Percentiles rank a stretch among this genome's conserved stretches.
Conservation (phyloP, 495 filamentous ascomycete species). For the Podospora didyma region DNA sequence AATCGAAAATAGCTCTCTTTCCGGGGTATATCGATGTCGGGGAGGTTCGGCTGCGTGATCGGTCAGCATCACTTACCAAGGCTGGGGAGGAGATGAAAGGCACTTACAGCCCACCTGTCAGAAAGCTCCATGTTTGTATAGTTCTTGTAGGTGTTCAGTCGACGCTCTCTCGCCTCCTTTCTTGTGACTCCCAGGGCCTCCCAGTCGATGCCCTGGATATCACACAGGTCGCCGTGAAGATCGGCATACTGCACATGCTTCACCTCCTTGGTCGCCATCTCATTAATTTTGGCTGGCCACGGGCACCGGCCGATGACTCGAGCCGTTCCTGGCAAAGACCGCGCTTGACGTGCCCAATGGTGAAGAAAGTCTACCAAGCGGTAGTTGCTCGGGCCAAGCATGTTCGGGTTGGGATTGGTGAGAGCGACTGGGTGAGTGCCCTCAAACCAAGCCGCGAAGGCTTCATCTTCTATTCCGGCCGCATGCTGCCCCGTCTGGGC, state of each 20-base stretch:
- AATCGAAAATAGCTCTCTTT: constrained; percentile 64
- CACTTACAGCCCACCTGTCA: constrained; percentile 35
- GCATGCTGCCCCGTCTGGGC: constrained; percentile 4
- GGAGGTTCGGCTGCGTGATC: constrained; percentile 20
- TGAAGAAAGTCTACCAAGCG: constrained; percentile 26
- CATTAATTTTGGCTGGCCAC: constrained; percentile 20
- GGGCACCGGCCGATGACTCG: constrained; percentile 14
- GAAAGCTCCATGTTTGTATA: constrained; percentile 46
- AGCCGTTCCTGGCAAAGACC: constrained; percentile 4
- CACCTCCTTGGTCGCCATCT: constrained; percentile 8
- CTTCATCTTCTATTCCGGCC: neutral
- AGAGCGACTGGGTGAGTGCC: constrained; percentile 12
- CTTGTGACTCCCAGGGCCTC: constrained; percentile 58
- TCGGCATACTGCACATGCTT: constrained; percentile 38
- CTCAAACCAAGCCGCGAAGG: constrained; percentile 9
- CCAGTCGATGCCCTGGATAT: constrained; percentile 81
- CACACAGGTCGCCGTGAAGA: constrained; percentile 55
- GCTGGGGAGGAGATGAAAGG: neutral
- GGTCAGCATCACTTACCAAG: constrained; percentile 1
- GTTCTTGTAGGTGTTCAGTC: constrained; percentile 54
- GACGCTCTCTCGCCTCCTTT: constrained; percentile 53
- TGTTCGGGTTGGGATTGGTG: constrained; percentile 20
- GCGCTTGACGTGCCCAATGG: constrained; percentile 27
- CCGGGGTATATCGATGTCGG: constrained; percentile 34
- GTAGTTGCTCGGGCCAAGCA: constrained; percentile 24